These are phyloP conservation scores for Vitis hybrid DNA, from an alignment of 177 flowering plant genomes.

Conservation along the genomic window DNA sequence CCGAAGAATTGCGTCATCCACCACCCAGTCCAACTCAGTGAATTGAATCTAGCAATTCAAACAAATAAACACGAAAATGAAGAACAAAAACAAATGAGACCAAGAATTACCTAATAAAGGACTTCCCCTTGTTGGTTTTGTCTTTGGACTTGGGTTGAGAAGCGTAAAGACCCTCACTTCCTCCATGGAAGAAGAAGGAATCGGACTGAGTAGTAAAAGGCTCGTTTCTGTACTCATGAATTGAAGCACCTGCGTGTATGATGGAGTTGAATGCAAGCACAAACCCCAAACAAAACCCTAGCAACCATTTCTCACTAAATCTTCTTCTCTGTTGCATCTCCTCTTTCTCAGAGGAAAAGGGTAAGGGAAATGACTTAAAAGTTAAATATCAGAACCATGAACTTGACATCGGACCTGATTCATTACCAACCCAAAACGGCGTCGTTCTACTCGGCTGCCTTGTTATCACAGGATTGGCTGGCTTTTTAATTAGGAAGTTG, in stretches of 20 bases:
- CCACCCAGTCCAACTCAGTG: too few species aligned
- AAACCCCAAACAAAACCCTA: background rate
- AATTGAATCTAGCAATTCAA: background rate
- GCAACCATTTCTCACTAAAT: too few species aligned
- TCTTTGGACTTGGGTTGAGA: conserved; percentile 38
- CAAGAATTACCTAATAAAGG: conserved; percentile 60
- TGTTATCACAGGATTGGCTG: too few species aligned
- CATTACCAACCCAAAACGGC: too few species aligned
- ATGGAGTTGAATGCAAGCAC: conserved; percentile 4
- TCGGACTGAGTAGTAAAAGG: conserved; percentile 53
- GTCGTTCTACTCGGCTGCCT: too few species aligned
- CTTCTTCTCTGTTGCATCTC: too few species aligned
- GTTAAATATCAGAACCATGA: too few species aligned
- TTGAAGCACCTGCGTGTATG: conserved; percentile 43
- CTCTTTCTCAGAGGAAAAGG: too few species aligned
- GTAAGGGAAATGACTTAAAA: too few species aligned
- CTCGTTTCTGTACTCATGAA: conserved; percentile 75
- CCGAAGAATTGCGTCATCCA: too few species aligned
- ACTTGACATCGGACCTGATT: too few species aligned
- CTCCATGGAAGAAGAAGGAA: conserved; percentile 94
- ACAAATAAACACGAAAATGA: background rate
- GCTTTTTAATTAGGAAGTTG: too few species aligned
- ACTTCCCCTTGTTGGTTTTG: conserved; percentile 49
- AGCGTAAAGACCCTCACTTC: conserved; percentile 92
- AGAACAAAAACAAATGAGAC: background rate